Percentiles rank a stretch among this genome's conserved stretches.
Conservation (phyloP, 352 stramenopile genomes). For the Pythium rhizo-oryzae region DNA sequence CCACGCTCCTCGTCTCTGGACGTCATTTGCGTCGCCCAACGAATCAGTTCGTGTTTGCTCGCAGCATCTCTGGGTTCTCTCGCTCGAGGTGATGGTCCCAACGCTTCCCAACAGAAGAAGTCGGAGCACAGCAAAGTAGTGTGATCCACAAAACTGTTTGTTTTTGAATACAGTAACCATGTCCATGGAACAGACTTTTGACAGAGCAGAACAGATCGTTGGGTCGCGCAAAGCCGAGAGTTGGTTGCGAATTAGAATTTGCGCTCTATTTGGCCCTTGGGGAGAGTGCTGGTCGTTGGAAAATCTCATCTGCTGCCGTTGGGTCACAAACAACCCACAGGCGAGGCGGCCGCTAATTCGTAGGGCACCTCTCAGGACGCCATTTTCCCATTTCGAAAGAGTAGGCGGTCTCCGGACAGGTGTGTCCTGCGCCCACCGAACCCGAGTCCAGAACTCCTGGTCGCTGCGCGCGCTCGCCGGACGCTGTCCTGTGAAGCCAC, state of each 20-base stretch:
- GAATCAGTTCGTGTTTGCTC: too few relatives aligned
- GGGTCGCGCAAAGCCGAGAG: background rate
- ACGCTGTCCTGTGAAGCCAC: background rate
- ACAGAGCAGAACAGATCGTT: background rate
- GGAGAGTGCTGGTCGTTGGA: background rate
- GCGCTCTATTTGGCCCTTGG: background rate
- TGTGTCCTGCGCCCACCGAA: background rate
- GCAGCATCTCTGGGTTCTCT: too few relatives aligned
- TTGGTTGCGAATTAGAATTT: background rate
- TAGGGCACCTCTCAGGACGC: too few relatives aligned
- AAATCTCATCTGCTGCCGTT: background rate
- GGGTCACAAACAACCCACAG: background rate
- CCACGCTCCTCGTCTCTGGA: background rate
- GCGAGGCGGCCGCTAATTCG: too few relatives aligned
- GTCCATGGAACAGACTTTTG: background rate
- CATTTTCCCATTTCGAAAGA: background rate
- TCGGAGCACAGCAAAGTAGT: background rate
- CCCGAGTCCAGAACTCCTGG: background rate
- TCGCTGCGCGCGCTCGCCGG: background rate
- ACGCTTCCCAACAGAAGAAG: background rate
- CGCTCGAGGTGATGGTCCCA: background rate
- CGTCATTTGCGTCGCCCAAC: background rate
- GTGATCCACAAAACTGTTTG: conserved; percentile 4
- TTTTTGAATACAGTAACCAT: too few relatives aligned
- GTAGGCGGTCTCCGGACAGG: background rate